These are phyloP conservation scores for Globisporangium acanthophoron DNA, from an alignment of 352 stramenopile genomes.

Conservation along the genomic window DNA sequence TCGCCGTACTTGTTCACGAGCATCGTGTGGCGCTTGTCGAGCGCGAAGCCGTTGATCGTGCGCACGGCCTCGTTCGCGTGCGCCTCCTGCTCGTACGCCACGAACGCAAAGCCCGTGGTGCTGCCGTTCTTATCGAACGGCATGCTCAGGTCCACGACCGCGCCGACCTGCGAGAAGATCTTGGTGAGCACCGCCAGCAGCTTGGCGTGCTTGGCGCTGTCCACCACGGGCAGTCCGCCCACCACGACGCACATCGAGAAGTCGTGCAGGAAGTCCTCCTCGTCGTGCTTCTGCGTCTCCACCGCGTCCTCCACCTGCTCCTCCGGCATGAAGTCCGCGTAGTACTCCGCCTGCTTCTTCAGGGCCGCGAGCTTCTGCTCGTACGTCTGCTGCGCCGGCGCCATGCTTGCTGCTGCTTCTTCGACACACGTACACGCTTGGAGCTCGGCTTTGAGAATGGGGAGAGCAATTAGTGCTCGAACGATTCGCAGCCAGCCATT, in stretches of 20 bases:
- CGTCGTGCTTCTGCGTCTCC: slow-evolving; percentile 54
- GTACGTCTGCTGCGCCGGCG: slow-evolving; percentile 54
- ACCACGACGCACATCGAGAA: slow-evolving; percentile 79
- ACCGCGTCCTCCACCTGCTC: slow-evolving; percentile 70
- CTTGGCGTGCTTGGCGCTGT: slow-evolving; percentile 78
- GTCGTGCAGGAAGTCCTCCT: slow-evolving; percentile 76
- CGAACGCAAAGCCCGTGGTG: slow-evolving; percentile 76
- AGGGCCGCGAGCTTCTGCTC: slow-evolving; percentile 75
- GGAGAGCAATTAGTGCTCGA: neutral
- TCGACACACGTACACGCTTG: neutral
- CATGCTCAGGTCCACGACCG: slow-evolving; percentile 78
- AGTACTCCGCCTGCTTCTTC: slow-evolving; percentile 64
- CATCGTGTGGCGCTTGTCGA: slow-evolving; percentile 97
- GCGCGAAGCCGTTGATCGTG: slow-evolving; percentile 83
- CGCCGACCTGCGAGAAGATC: slow-evolving; percentile 80
- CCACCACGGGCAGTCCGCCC: slow-evolving; percentile 67
- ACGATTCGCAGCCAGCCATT: slow-evolving; percentile 2
- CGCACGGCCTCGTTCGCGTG: slow-evolving; percentile 75
- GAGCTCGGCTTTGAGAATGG: neutral
- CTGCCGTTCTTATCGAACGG: slow-evolving; percentile 46
- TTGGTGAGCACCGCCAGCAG: slow-evolving; percentile 82
- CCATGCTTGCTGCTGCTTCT: slow-evolving; percentile 27
- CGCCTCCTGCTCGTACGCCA: slow-evolving; percentile 75
- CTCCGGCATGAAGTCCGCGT: slow-evolving; percentile 79
- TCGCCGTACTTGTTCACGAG: slow-evolving; percentile 92